These are phyloP conservation scores for Moniliophthora roreri DNA, from an alignment of 1,284 basidiomycete species.

Conservation along the genomic window DNA sequence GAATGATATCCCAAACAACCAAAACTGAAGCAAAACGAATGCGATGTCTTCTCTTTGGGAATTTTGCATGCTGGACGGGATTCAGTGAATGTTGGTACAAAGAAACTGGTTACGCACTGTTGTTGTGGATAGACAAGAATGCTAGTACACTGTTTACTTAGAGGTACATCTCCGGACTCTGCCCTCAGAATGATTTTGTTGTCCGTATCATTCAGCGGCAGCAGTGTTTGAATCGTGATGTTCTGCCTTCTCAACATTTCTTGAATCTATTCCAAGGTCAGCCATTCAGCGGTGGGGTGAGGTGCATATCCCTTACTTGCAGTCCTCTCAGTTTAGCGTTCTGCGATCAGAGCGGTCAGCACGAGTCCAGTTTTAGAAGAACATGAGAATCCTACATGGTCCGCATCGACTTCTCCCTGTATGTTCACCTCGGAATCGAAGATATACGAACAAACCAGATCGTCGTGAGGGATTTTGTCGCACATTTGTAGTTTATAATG, in stretches of 20 bases:
- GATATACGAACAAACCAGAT: conserved; percentile 19
- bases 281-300: background rate
- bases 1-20: conserved; percentile 56
- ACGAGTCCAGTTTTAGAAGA: no score
- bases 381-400: background rate
- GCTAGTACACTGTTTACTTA: conserved; percentile 39
- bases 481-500: conserved; percentile 43
- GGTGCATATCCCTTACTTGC: background rate
- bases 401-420: background rate
- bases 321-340: background rate
- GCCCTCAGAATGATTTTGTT: background rate
- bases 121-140: conserved; percentile 43
- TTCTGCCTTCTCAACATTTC: background rate
- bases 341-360: background rate
- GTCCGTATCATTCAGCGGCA: background rate
- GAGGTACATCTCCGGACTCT: conserved; percentile 19
- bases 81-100: conserved; percentile 2
- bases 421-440: conserved; percentile 28
- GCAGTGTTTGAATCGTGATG: background rate
- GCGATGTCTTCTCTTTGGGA: conserved; percentile 51
- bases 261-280: background rate
- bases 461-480: conserved; percentile 39
- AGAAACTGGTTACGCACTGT: conserved; percentile 30
- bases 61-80: conserved; percentile 38
- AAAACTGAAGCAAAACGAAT: conserved; percentile 53